Evolutionary conservation across 202 grass and related monocot species (phyloP).

Genomic region (Dendrocalamus latiflorus): DNA sequence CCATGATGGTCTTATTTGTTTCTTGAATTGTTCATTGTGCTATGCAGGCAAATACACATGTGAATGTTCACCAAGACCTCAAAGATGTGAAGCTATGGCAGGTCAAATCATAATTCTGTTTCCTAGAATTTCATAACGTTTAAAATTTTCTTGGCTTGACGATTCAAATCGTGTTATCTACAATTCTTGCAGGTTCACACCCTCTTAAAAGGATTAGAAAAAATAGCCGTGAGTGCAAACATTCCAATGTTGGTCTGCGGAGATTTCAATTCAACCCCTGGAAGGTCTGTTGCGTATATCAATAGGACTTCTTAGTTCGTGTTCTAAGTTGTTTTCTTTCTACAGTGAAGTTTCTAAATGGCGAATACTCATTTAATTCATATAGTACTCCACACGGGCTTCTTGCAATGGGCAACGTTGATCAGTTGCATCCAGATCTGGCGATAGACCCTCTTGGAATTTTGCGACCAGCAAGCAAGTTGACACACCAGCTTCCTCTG

Average conservation of each 20-base stretch:
- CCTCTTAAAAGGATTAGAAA: conserved; percentile 77
- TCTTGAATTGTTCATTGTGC: conserved; percentile 30
- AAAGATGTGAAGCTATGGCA: conserved; percentile 95
- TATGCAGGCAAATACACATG: conserved; percentile 82
- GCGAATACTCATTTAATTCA: background rate
- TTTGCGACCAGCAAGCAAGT: conserved; percentile 63
- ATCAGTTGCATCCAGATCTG: conserved; percentile 77
- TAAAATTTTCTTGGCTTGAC: background rate
- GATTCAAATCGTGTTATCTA: background rate
- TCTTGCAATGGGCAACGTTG: conserved; percentile 79
- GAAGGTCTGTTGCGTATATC: conserved; percentile 47
- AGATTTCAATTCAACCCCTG: conserved; percentile 81
- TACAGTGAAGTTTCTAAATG: conserved; percentile 11
- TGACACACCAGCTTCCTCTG: conserved; percentile 85
- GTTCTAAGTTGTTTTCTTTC: background rate
- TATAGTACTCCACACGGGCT: conserved; percentile 71
- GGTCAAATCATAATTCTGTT: conserved; percentile 34
- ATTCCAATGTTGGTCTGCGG: conserved; percentile 97
- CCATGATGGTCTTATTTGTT: conserved; percentile 5
- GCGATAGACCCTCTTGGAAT: conserved; percentile 66
- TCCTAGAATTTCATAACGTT: conserved; percentile 12
- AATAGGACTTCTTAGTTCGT: background rate
- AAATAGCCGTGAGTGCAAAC: conserved; percentile 86
- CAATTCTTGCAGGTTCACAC: conserved; percentile 62
- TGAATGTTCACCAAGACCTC: conserved; percentile 72